Evolutionary conservation across 805 yeast genomes (phyloP).

Genomic region (Pichia cephalocereana): DNA sequence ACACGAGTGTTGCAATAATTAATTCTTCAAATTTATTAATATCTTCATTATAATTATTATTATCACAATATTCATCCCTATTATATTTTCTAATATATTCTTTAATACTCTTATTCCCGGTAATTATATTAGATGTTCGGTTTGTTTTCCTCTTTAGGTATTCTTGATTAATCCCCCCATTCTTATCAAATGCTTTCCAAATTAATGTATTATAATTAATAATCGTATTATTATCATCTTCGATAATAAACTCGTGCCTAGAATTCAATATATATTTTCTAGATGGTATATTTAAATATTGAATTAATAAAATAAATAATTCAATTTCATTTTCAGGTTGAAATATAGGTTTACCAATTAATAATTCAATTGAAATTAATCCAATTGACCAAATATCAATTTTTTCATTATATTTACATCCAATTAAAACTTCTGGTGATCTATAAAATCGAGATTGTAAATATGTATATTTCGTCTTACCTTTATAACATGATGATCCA

Average conservation of each 20-base stretch:
- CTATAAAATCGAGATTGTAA: conserved; percentile 63
- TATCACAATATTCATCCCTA: too few relatives aligned
- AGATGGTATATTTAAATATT: conserved; percentile 40
- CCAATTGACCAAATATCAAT: conserved; percentile 91
- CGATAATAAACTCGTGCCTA: conserved; percentile 27
- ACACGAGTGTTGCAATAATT: conserved; percentile 19
- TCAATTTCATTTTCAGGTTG: conserved; percentile 43
- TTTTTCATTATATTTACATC: conserved; percentile 47
- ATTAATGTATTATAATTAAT: conserved; percentile 25
- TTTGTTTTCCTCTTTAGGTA: conserved; percentile 7
- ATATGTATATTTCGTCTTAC: conserved; percentile 39
- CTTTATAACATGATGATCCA: conserved; percentile 51
- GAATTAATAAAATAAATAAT: conserved; percentile 32
- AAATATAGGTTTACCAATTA: conserved; percentile 41
- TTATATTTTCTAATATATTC: not conserved
- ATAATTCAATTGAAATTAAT: conserved; percentile 84
- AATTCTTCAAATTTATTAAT: not conserved
- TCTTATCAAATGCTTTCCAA: conserved; percentile 27
- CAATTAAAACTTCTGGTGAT: conserved; percentile 70
- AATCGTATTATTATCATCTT: conserved; percentile 8
- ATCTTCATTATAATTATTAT: too few relatives aligned
- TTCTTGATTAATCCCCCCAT: conserved; percentile 19
- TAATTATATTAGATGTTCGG: not conserved
- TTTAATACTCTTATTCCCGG: not conserved
- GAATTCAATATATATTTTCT: conserved; percentile 30